Evolutionary conservation across 1,284 basidiomycete species (phyloP).

Genomic region (Vanrija sp.): DNA sequence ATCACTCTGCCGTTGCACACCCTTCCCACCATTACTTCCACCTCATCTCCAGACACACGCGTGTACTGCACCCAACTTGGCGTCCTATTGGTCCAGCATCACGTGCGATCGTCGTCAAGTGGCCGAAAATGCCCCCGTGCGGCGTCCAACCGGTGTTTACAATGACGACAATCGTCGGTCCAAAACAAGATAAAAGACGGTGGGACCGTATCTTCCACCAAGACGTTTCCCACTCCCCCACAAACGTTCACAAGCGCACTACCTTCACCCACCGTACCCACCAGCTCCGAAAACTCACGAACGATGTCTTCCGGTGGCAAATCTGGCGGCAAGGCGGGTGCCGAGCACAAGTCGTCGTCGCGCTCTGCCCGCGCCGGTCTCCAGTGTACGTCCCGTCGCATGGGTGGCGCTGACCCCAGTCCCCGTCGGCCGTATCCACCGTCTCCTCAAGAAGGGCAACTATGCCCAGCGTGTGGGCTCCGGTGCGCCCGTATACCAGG

Average conservation of each 20-base stretch:
- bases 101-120: too few species aligned
- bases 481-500: constrained; percentile 66
- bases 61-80: too few species aligned
- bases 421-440: constrained; percentile 83
- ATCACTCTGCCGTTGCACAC: too few species aligned
- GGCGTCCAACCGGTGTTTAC: constrained; percentile 36
- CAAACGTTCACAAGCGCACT: neutral
- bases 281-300: constrained; percentile 22
- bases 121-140: too few species aligned
- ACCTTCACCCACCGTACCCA: neutral
- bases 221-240: constrained; percentile 3
- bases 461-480: constrained; percentile 66
- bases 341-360: constrained; percentile 58
- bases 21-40: too few species aligned
- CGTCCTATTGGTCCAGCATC: too few species aligned
- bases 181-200: too few species aligned
- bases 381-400: constrained; percentile 52
- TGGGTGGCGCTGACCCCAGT: constrained; percentile 48
- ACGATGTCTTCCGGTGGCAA: constrained; percentile 58
- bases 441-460: constrained; percentile 79
- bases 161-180: constrained; percentile 56
- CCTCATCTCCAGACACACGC: too few species aligned
- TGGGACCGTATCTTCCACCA: too few species aligned
- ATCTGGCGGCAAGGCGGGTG: constrained; percentile 52
- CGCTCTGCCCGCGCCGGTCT: constrained; percentile 80